Evolutionary conservation across 2,329 filamentous ascomycete species (phyloP), one percentile per base, ranked within the genome.

Genomic region (Exophiala oligosperma): DNA sequence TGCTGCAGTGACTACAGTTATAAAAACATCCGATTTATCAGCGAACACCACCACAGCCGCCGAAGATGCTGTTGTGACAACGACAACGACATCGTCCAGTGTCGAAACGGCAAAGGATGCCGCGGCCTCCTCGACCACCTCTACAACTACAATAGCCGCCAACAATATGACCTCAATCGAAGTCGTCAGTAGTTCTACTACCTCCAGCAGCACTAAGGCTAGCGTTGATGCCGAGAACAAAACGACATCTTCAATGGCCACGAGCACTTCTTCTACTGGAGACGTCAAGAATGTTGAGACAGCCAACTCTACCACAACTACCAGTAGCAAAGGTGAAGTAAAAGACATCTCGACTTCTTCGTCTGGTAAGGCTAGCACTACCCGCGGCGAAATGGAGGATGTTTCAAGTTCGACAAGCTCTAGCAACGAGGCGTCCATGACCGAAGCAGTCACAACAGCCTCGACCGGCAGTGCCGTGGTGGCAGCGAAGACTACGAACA

Each of bases 261-360:
- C 37, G 9, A 53, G n/a, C 35, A 52, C 37, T 17, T 2, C 32
- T 35, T 4, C 28, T 8, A 35, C 32, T 35, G 7, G 6, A 11
- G 32, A 9, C 32, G 7, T 35, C 32, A 28, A 28, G 26, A 26
- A 17, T n/a, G 49, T 41, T 52, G 49, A 38, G 14, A 26, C 49
- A 11, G 14, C 51, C 51, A 46, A 38, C 4, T 26, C 51, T 5
- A 43, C 49, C 21, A 49, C 58, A 11, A 57, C 53, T 24, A 54
- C 54, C 12, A 50, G 49, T 12, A 50, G 23, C n/a, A n/a, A 12
- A 7, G 7, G 23, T 8, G 37, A 29, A 28, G 26, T 23, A 48
- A 26, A 17, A 23, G 52, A 17, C 17, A 44, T 32, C 4, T 12
- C 52, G 37, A 54, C 52, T n/a, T 46, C 52, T 17, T 54, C 52